Conservation (phyloP, 2,329 filamentous ascomycete genomes). For the Ophiostoma angusticollis region DNA sequence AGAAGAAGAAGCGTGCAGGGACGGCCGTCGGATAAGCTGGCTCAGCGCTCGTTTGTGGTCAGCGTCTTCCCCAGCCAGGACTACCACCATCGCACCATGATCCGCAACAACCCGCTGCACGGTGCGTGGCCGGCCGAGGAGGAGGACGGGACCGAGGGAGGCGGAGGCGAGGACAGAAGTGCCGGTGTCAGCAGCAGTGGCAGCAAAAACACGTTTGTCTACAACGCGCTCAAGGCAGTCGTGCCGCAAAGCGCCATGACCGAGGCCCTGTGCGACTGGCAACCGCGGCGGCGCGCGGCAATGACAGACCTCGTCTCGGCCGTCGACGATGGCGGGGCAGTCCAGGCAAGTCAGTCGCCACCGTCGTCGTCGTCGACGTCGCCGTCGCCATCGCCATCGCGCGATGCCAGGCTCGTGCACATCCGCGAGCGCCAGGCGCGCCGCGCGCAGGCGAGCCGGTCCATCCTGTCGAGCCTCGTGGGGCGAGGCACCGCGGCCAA, state of each 20-base stretch:
- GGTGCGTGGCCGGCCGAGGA: constrained; percentile 28
- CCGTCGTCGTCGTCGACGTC: neutral
- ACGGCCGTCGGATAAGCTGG: neutral
- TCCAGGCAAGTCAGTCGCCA: too few species aligned
- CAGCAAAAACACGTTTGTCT: constrained; percentile 23
- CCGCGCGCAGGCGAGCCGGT: neutral
- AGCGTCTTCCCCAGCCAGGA: constrained; percentile 26
- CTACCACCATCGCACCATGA: constrained; percentile 28
- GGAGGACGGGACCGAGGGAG: constrained; percentile 1
- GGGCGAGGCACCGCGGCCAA: neutral
- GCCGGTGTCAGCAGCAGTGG: neutral
- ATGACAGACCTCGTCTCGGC: too few species aligned
- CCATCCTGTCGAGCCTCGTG: constrained; percentile 1
- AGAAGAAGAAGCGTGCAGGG: too few species aligned
- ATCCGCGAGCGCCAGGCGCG: constrained; percentile 8
- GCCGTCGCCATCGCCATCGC: neutral
- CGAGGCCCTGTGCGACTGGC: constrained; percentile 33
- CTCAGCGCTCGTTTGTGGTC: constrained; percentile 27
- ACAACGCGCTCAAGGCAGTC: constrained; percentile 24
- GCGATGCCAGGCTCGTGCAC: neutral
- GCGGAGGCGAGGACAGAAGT: too few species aligned
- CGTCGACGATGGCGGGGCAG: too few species aligned
- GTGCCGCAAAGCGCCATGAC: constrained; percentile 27
- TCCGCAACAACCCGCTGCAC: constrained; percentile 25
- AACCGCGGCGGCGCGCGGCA: constrained; percentile 13